Evolutionary conservation across 2,329 filamentous ascomycete species (phyloP), one percentile per base, ranked within the genome.

Genomic region (Hymenoscyphus infarciens): DNA sequence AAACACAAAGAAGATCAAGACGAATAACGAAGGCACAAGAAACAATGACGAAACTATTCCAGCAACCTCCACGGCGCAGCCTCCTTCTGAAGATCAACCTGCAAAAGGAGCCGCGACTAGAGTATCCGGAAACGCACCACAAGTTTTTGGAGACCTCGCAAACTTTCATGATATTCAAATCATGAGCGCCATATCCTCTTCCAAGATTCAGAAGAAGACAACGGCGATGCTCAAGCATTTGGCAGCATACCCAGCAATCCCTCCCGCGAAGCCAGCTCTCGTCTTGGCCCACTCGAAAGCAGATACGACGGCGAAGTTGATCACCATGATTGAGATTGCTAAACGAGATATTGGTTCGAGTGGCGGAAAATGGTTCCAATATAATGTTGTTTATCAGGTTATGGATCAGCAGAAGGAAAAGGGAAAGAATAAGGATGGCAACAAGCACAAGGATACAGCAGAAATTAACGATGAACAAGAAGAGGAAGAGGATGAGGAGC

Each of bases 321-420:
- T 91, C 68, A 87, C 83, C 3, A 82, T 91, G 55, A 81, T 81
- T 54, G 89, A 92, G 74, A 86, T 89, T 42, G 81, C 80, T 61
- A 88, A 88, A 73, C 77, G 82, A 45, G 77, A 85, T 56, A 75
- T 89, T 59, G 76, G 70, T 35, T 78, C 80, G 58, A 74, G 77
- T 49, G 78, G 78, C 3, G 77, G 76, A 63, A 67, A 75, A 56
- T 78, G 75, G 75, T 78, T 70, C 63, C 74, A 77, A 61, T 78
- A 78, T 66, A 74, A 71, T 61, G 65, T 60, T 29, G 60, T 77
- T 27, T 68, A 70, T 45, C 61, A 60, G 27, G 59, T 69, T 29
- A 54, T 71, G 16, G 68, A 69, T 56, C n/a, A 33, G 35, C 60
- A 52, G 42, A 22, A 49, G 57, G 31, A 42, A 27, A 61, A 52